These are phyloP conservation scores for Penicillium sp. DNA, from an alignment of 2,329 filamentous ascomycete species.

Conservation along the genomic window DNA sequence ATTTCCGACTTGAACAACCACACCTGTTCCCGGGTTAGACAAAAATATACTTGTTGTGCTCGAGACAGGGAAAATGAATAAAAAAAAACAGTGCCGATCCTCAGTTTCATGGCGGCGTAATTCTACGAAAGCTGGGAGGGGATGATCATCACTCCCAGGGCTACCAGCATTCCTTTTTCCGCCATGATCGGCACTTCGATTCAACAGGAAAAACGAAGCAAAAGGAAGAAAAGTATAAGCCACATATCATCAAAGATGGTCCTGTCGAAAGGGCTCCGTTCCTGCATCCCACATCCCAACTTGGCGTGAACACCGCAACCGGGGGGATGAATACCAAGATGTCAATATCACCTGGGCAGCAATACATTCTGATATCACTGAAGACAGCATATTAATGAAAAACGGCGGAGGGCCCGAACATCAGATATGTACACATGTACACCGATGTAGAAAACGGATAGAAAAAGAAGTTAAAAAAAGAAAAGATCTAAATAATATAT, in stretches of 20 bases:
- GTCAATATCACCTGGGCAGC: neutral
- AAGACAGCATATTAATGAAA: neutral
- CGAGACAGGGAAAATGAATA: neutral
- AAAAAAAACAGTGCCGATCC: neutral
- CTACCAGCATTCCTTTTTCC: conserved; percentile 2
- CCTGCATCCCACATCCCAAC: conserved; percentile 1
- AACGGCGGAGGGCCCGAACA: neutral
- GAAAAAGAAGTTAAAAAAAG: neutral
- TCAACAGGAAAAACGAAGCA: neutral
- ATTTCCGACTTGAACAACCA: neutral
- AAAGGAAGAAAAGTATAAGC: neutral
- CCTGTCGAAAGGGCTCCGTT: neutral
- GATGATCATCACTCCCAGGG: conserved; percentile 2
- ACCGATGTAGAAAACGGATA: neutral
- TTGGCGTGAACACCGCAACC: conserved; percentile 1
- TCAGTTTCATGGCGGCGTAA: neutral
- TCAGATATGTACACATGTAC: neutral
- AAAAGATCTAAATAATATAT: neutral
- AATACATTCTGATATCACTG: neutral
- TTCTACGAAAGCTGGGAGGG: neutral
- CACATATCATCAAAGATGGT: neutral
- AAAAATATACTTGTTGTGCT: neutral
- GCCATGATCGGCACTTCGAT: conserved; percentile 3
- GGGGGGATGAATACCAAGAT: neutral
- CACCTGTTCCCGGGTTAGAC: neutral